These are phyloP conservation scores for Candida freyschussii DNA, from an alignment of 1,139 yeast species.

Conservation along the genomic window DNA sequence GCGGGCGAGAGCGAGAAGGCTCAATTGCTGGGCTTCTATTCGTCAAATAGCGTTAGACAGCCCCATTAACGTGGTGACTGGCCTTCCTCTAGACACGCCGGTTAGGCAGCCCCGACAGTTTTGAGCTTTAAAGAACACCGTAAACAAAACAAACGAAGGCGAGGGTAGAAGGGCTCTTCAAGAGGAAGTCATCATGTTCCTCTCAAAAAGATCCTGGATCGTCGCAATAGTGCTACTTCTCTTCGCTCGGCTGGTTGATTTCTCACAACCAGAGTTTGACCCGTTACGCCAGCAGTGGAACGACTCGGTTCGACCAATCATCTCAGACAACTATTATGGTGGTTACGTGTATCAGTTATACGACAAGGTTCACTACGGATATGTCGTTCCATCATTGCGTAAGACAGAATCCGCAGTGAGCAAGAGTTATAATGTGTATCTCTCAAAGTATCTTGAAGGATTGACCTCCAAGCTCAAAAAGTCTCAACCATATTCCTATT, in stretches of 20 bases:
- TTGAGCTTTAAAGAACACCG: too few relatives aligned
- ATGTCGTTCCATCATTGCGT: slow-evolving; percentile 13
- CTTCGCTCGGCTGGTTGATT: slow-evolving; percentile 16
- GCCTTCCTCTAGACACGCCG: too few relatives aligned
- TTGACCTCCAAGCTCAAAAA: slow-evolving; percentile 5
- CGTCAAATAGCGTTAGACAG: too few relatives aligned
- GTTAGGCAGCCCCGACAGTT: too few relatives aligned
- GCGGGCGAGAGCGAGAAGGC: too few relatives aligned
- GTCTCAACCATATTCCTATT: slow-evolving; percentile 8
- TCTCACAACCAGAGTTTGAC: slow-evolving; percentile 18
- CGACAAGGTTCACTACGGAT: slow-evolving; percentile 9
- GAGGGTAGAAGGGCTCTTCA: too few relatives aligned
- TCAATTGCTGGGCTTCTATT: too few relatives aligned
- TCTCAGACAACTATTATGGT: slow-evolving; percentile 13
- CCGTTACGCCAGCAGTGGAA: slow-evolving; percentile 20
- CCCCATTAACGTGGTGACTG: too few relatives aligned
- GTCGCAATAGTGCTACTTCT: slow-evolving; percentile 8
- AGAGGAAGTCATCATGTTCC: too few relatives aligned
- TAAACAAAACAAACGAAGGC: too few relatives aligned
- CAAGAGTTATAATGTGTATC: slow-evolving; percentile 12
- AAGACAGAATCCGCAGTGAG: slow-evolving; percentile 3
- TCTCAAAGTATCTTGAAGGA: slow-evolving; percentile 13
- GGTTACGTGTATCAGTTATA: slow-evolving; percentile 17
- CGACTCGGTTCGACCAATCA: slow-evolving; percentile 8
- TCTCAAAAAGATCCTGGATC: too few relatives aligned